Base-by-base conservation (phyloP, 805 yeast genomes). In the Candida sanyiensis region DNA sequence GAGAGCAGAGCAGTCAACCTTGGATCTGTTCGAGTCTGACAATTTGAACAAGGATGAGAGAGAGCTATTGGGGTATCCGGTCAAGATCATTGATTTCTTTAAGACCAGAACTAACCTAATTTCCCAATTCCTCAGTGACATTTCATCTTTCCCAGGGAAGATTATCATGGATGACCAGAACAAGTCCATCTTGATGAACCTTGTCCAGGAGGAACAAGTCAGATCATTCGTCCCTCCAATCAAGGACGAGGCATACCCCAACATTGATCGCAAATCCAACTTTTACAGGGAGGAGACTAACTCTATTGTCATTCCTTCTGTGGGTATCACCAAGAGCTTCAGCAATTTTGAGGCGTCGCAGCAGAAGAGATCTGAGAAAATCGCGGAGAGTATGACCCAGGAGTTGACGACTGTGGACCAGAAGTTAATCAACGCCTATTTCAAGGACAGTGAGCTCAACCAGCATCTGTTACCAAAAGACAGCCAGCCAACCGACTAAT, bases 81-180 rank as follows among this genome's bases (percentile, higher is more conserved):
- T 47, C 2, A 54, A 47, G 28, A 44, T 61, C 9, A 46, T 57
- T 27, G 43, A 49, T 19, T 61, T 58, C 36, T 60, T 60, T 54
- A 56, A 53, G 34, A 48, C 54, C 32, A 49, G 57, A 42, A 30
- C 40, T 1, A 21, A 52, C 3, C 28, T 51, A 12, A 48, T 49
- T 20, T 43, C 50, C 2, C 42, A 47, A 32, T 50, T 41, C 30
- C 32, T 54, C 33, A 42, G 44, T 33, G 48, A 52, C 28, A 47
- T 51, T 17, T 38, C 56, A 4, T 42, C 38, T 18, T 51, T 54
- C 37, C 59, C 59, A 23, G 59, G 56, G 6, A 53, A 50, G 40
- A 52, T 53, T 29, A 41, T 53, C 32, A 31, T 55, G 22, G 57
- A 55, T 40, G 52, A 49, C 15, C 49, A 49, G 7, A 55, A 55